Percentiles rank a stretch among this genome's conserved stretches.
Conservation (phyloP, 2,329 filamentous ascomycete genomes). For the Monilinia laxa region DNA sequence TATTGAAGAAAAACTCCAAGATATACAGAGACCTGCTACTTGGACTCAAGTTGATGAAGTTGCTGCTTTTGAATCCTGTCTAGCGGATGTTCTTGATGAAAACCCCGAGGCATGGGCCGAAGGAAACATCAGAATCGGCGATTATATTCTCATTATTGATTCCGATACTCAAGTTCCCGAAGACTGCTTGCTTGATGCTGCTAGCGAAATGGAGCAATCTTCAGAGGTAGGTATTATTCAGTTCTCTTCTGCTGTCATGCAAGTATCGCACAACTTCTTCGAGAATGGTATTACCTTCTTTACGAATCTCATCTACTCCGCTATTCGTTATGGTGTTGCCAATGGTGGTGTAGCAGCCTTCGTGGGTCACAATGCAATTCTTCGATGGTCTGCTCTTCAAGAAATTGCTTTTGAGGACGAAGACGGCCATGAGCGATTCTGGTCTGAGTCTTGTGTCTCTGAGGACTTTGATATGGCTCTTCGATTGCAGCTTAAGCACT, state of each 20-base stretch:
- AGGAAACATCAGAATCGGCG: slow-evolving; percentile 59
- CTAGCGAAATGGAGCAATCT: slow-evolving; percentile 69
- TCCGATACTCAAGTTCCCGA: slow-evolving; percentile 66
- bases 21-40: not conserved
- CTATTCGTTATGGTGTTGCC: slow-evolving; percentile 68
- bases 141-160: slow-evolving; percentile 66
- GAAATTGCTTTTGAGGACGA: slow-evolving; percentile 53
- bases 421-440: slow-evolving; percentile 60
- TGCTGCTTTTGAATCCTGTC: slow-evolving; percentile 47
- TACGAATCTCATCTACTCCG: slow-evolving; percentile 73
- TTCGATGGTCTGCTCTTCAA: slow-evolving; percentile 66
- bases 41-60: slow-evolving; percentile 44
- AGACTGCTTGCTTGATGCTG: slow-evolving; percentile 68
- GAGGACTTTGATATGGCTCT: slow-evolving; percentile 77
- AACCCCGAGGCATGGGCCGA: slow-evolving; percentile 56
- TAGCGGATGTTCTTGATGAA: slow-evolving; percentile 50
- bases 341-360: slow-evolving; percentile 69
- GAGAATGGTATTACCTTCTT: slow-evolving; percentile 75
- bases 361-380: slow-evolving; percentile 74
- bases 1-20: slow-evolving; percentile 22
- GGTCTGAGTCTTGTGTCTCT: slow-evolving; percentile 73
- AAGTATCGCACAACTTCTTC: slow-evolving; percentile 69
- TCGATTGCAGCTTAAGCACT: slow-evolving; percentile 67
- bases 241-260: slow-evolving; percentile 73
- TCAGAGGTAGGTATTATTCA: slow-evolving; percentile 72